Base-by-base conservation (phyloP, 768 basidiomycete genomes). In the Multifurca ochricompacta region DNA sequence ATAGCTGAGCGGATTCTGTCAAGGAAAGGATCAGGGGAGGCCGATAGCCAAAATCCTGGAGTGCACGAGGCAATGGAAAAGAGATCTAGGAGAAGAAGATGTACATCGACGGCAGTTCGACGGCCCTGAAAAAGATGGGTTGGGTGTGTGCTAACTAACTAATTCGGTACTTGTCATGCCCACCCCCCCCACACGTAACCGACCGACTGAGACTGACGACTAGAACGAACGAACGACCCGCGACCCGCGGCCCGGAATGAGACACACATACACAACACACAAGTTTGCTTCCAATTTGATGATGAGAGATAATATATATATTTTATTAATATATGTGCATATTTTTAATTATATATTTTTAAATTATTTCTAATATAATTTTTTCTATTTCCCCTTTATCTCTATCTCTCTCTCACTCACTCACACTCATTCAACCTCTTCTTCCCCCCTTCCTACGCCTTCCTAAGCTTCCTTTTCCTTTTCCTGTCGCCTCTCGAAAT, bases 1-100 rank as follows among this genome's bases (percentile, higher is more conserved):
- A 31, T 35, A 37, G 48, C 13, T 48, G 56, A 41, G 59, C 59
- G 59, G 54, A 43, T 60, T 60, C 57, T 58, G 57, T 59, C 56
- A 59, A 50, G 43, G 48, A 27, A 56, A 41, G 53, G 59, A 59
- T 60, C 56, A 58, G 56, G 56, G 51, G 41, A 44, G 21, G 30
- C 18, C 7, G 25, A 19, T 36, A 13, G 45, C 56, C 56, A 34
- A n/a, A n/a, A 23, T 11, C 51, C 50, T 44, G 56, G 56, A 10
- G 44, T 27, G 45, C 56, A 57, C 56, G 56, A 52, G 56, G 35
- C 18, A n/a, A n/a, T n/a, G n/a, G n/a, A n/a, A n/a, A n/a, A n/a
- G n/a, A n/a, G n/a, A n/a, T n/a, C n/a, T n/a, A n/a, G n/a, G n/a
- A n/a, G n/a, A n/a, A n/a, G 16, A 18, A 36, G 47, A 16, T 18